These are phyloP conservation scores for Lachnum nothofagi DNA, from an alignment of 2,329 filamentous ascomycete genomes.

Conservation along the genomic window DNA sequence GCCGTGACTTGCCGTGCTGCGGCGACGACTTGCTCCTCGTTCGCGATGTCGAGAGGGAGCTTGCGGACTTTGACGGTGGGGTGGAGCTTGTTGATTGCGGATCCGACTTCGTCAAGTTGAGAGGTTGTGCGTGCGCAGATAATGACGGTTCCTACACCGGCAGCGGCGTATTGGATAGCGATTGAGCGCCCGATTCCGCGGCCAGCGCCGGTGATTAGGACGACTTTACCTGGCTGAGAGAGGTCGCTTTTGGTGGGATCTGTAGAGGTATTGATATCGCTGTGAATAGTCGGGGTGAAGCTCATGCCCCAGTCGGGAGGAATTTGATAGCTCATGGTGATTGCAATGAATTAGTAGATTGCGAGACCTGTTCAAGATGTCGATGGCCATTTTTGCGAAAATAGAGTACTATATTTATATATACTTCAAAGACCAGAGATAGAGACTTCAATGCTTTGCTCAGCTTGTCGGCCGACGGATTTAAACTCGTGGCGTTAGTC, in stretches of 20 bases:
- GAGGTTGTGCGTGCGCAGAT: conserved; percentile 9
- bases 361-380: too few relatives aligned
- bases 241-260: conserved; percentile 7
- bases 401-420: too few relatives aligned
- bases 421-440: too few relatives aligned
- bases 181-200: conserved; percentile 61
- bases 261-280: conserved; percentile 3
- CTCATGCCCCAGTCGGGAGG: neutral
- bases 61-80: conserved; percentile 5
- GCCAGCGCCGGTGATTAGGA: neutral
- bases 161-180: conserved; percentile 63
- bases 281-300: conserved; percentile 5
- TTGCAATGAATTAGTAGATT: neutral
- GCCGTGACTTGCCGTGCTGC: conserved; percentile 1
- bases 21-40: conserved; percentile 5
- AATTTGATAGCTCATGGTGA: neutral
- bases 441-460: too few relatives aligned
- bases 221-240: neutral
- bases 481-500: too few relatives aligned
- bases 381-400: too few relatives aligned
- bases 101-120: conserved; percentile 7
- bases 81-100: conserved; percentile 1
- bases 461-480: too few relatives aligned
- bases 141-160: conserved; percentile 44
- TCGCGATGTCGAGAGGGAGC: conserved; percentile 4